Conservation (phyloP, 176 grass and related monocot species). For the Echinochloa phyllopogon region DNA sequence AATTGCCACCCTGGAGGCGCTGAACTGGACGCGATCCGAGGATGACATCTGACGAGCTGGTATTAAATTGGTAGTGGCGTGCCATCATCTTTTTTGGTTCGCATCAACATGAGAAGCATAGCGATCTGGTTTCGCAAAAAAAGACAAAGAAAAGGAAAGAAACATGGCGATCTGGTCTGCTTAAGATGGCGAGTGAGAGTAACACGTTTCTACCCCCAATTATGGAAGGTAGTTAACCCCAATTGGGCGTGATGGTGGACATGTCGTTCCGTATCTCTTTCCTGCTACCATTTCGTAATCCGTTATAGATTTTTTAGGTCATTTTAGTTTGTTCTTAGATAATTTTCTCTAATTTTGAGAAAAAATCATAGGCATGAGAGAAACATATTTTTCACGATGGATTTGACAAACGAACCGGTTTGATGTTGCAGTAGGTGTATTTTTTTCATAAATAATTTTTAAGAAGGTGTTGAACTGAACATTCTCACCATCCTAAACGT, state of each 20-base stretch:
- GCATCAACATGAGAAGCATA: too few relatives aligned
- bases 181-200: conserved; percentile 5
- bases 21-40: background rate
- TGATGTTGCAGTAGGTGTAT: too few relatives aligned
- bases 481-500: background rate
- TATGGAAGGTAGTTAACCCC: conserved; percentile 7
- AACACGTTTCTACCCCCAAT: conserved; percentile 31
- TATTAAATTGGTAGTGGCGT: background rate
- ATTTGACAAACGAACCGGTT: too few relatives aligned
- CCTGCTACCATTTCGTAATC: background rate
- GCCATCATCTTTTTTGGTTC: background rate
- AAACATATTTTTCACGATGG: too few relatives aligned
- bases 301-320: too few relatives aligned
- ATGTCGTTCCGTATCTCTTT: background rate
- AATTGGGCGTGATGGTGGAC: background rate
- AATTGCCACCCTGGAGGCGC: background rate
- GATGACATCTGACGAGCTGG: background rate
- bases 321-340: too few relatives aligned
- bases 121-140: too few relatives aligned
- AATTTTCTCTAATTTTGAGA: too few relatives aligned
- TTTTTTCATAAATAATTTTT: too few relatives aligned
- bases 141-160: too few relatives aligned
- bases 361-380: too few relatives aligned
- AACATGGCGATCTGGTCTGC: background rate
- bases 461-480: too few relatives aligned